Percentiles rank a stretch among this genome's conserved stretches.
These are phyloP conservation scores for Calonectria pseudoturangicola DNA, from an alignment of 2,329 filamentous ascomycete species.

Conservation along the genomic window DNA sequence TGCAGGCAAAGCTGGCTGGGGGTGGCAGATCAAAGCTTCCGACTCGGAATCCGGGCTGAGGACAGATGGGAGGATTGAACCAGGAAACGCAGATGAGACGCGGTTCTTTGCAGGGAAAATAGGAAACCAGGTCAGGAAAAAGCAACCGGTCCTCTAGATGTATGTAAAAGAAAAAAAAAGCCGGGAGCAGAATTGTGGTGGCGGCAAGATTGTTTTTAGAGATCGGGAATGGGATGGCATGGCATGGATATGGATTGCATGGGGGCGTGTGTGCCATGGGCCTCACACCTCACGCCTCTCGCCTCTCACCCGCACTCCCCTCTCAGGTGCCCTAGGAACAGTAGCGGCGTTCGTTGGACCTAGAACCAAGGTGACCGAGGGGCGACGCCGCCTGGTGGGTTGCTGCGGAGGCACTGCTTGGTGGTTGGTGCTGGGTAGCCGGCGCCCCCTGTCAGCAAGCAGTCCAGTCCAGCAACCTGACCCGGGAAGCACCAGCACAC, in stretches of 20 bases:
- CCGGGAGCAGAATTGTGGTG: conserved; percentile 20
- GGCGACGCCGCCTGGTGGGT: conserved; percentile 31
- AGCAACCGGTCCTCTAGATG: conserved; percentile 8
- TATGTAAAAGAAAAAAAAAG: conserved; percentile 19
- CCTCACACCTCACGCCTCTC: not conserved
- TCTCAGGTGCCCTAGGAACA: conserved; percentile 20
- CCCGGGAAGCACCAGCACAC: conserved; percentile 23
- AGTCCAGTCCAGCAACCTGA: conserved; percentile 19
- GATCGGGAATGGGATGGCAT: conserved; percentile 29
- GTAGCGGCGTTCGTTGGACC: conserved; percentile 24
- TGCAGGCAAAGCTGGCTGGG: conserved; percentile 28
- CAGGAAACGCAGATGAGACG: not conserved
- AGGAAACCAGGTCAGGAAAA: conserved; percentile 11
- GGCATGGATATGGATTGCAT: conserved; percentile 25
- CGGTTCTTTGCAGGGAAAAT: not conserved
- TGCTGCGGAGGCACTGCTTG: conserved; percentile 17
- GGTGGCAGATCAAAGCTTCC: conserved; percentile 29
- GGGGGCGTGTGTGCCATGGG: conserved; percentile 12
- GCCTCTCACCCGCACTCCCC: conserved; percentile 1
- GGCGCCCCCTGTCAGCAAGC: conserved; percentile 16
- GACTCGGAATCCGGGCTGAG: conserved; percentile 36
- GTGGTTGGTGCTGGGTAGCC: conserved; percentile 8
- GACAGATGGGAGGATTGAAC: not conserved
- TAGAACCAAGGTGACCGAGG: conserved; percentile 26
- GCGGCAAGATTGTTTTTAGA: conserved; percentile 26